Evolutionary conservation across 1,284 basidiomycete genomes (phyloP), one percentile per base, ranked within the genome.

Genomic region (Ceratobasidium sp.): DNA sequence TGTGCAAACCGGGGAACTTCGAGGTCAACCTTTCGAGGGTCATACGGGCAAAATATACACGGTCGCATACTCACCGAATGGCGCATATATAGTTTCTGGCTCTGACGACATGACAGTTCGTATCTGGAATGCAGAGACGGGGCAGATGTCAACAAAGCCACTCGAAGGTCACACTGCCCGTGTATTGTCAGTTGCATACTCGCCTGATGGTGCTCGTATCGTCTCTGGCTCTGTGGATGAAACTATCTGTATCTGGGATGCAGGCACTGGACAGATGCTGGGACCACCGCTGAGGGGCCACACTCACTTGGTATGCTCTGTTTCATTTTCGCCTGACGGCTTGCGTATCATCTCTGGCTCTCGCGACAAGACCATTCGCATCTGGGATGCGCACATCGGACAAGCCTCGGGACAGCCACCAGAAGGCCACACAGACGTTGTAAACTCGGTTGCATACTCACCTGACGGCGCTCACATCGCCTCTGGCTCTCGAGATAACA

Each of bases 401-500:
- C 46, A 78, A 44, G 17, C 23, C 28, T 79, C 68, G 1, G 80
- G 78, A 10, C 79, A 78, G 23, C 67, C 64, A 17, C 79, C 71
- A 65, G 77, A 80, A 0, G 78, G 64, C 42, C 80, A 80, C 26
- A 64, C 73, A 10, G 38, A 38, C 15, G 26, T n/a, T 9, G 23
- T 50, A 20, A 28, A 33, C 28, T 69, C 75, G 10, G 67, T 73
- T 15, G 57, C 66, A 3, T 64, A 54, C 38, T 77, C 76, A 17
- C 59, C 78, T 17, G 52, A 77, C 42, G 67, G 69, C 10, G 42
- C 23, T 12, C 48, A 46, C 40, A 44, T 79, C n/a, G 74, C 46
- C 15, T 52, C 78, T n/a, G 26, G 57, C 38, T 38, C 44, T 13
- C 12, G 26, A 3, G 59, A 66, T 40, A 42, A 57, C 9, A 54